Conservation (phyloP, 805 yeast species). For the Yamadazyma kitorensis region DNA sequence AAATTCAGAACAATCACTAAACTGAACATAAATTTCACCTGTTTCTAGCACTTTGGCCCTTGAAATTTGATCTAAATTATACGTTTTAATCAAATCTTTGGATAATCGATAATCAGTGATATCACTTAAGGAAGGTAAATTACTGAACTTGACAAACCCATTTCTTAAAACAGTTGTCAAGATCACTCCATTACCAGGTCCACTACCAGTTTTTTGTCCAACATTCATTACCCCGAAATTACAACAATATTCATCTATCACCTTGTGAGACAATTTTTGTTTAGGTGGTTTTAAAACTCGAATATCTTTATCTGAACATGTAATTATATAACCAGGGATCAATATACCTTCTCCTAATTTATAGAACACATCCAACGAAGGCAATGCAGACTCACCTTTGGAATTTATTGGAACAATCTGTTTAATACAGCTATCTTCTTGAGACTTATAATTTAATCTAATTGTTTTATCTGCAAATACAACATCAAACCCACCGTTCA, state of each 20-base stretch:
- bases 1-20: slow-evolving; percentile 48
- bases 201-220: slow-evolving; percentile 25
- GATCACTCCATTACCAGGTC: slow-evolving; percentile 38
- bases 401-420: slow-evolving; percentile 58
- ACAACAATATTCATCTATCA: slow-evolving; percentile 49
- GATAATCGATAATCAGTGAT: slow-evolving; percentile 43
- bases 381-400: slow-evolving; percentile 64
- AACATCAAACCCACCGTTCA: slow-evolving; percentile 58
- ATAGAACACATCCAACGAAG: slow-evolving; percentile 55
- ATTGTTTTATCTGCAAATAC: slow-evolving; percentile 44
- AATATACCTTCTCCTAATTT: slow-evolving; percentile 58
- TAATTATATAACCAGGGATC: slow-evolving; percentile 60
- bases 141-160: slow-evolving; percentile 46
- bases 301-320: slow-evolving; percentile 56
- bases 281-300: slow-evolving; percentile 61
- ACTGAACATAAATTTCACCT: slow-evolving; percentile 58
- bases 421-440: slow-evolving; percentile 51
- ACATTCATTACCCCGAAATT: slow-evolving; percentile 50
- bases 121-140: slow-evolving; percentile 65
- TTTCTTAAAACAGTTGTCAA: slow-evolving; percentile 44
- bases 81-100: slow-evolving; percentile 23
- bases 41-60: slow-evolving; percentile 39
- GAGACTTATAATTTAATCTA: slow-evolving; percentile 34
- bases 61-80: slow-evolving; percentile 18
- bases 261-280: slow-evolving; percentile 61